These are phyloP conservation scores for Solanum arcanum DNA, from an alignment of 257 asterid species.

Conservation along the genomic window DNA sequence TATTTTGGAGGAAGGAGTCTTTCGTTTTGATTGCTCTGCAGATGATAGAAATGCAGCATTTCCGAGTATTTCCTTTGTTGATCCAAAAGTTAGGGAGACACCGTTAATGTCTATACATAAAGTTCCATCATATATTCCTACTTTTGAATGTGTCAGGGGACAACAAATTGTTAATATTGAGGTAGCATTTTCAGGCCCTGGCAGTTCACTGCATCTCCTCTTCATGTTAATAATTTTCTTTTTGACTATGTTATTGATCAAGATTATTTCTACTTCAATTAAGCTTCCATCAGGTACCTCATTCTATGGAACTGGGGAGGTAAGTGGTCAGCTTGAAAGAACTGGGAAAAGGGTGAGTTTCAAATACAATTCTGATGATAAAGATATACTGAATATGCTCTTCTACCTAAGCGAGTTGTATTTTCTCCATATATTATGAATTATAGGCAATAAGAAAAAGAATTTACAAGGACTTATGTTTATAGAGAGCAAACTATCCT, in stretches of 20 bases:
- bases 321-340: slow-evolving; percentile 73
- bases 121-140: slow-evolving; percentile 53
- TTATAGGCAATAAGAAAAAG: neutral
- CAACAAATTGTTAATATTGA: slow-evolving; percentile 58
- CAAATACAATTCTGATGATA: neutral
- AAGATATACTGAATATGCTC: neutral
- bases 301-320: slow-evolving; percentile 97
- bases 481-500: neutral
- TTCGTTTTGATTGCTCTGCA: slow-evolving; percentile 82
- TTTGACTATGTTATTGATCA: neutral
- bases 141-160: slow-evolving; percentile 48
- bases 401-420: neutral
- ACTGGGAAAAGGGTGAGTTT: slow-evolving; percentile 83
- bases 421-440: neutral
- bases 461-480: neutral
- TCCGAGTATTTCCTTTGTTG: slow-evolving; percentile 72
- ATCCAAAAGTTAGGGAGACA: slow-evolving; percentile 58
- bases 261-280: slow-evolving; percentile 4
- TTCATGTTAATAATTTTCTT: neutral
- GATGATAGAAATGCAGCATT: slow-evolving; percentile 62
- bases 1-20: slow-evolving; percentile 79
- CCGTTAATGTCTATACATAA: slow-evolving; percentile 28
- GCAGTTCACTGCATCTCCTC: neutral
- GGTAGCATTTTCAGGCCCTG: slow-evolving; percentile 23
- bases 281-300: slow-evolving; percentile 85